A percentile compares a stretch with the other conserved stretches of the same genome.
Conservation (phyloP, 2,329 filamentous ascomycete genomes). For the Acrodontium crateriforme region DNA sequence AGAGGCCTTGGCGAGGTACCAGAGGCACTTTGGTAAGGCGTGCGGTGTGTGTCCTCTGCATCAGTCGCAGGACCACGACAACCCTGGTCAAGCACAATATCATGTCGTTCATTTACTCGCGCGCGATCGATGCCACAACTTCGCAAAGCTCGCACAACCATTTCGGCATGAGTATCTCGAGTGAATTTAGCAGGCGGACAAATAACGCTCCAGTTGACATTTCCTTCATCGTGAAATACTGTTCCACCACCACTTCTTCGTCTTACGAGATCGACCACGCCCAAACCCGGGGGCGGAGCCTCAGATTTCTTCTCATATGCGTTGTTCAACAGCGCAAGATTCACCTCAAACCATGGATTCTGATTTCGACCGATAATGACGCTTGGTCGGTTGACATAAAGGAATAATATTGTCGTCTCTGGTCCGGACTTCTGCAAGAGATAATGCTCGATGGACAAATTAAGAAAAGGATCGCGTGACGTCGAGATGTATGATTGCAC, state of each 20-base stretch:
- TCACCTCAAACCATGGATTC: conserved; percentile 90
- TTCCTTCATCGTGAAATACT: conserved; percentile 86
- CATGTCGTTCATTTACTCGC: conserved; percentile 77
- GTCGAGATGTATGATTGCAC: conserved; percentile 34
- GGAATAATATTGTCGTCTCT: conserved; percentile 64
- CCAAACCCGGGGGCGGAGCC: conserved; percentile 27
- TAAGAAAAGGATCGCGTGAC: conserved; percentile 65
- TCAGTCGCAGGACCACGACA: conserved; percentile 13
- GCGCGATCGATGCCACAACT: conserved; percentile 44
- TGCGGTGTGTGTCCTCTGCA: conserved; percentile 29
- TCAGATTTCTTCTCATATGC: conserved; percentile 17
- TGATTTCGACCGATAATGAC: conserved; percentile 92
- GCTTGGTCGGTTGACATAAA: conserved; percentile 78
- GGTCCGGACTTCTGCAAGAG: conserved; percentile 61
- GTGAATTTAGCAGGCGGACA: conserved; percentile 65
- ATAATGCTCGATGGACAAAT: conserved; percentile 87
- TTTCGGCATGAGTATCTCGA: conserved; percentile 74
- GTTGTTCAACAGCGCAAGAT: conserved; percentile 48
- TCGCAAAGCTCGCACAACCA: conserved; percentile 75
- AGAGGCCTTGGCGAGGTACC: conserved; percentile 24
- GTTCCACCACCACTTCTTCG: conserved; percentile 79
- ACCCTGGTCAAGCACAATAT: conserved; percentile 64
- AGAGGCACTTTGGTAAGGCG: conserved; percentile 25
- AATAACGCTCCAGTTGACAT: conserved; percentile 90
- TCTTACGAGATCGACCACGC: conserved; percentile 53